Percentiles rank a stretch among this genome's conserved stretches.
Conservation (phyloP, 345 rosid genomes). For the Laguncularia racemosa region DNA sequence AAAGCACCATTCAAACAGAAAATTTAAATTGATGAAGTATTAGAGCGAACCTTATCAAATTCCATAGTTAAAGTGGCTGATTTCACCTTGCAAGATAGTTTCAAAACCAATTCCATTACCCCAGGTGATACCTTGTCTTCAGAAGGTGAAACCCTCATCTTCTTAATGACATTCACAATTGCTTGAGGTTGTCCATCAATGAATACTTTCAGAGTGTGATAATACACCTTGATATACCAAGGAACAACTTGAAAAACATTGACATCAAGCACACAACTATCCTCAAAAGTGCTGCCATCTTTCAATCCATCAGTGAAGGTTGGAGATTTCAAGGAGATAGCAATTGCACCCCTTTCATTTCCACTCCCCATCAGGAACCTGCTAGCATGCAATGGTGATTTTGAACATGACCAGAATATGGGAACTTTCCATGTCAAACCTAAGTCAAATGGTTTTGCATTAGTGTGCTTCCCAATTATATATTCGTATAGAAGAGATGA, state of each 20-base stretch:
- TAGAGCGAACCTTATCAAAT: constrained; percentile 69
- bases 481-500: constrained; percentile 43
- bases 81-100: constrained; percentile 62
- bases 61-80: constrained; percentile 79
- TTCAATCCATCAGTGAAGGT: constrained; percentile 21
- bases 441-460: constrained; percentile 56
- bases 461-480: constrained; percentile 48
- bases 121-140: constrained; percentile 90
- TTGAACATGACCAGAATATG: constrained; percentile 57
- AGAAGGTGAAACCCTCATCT: constrained; percentile 76
- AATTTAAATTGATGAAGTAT: too few species aligned
- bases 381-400: constrained; percentile 63
- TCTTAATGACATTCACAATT: constrained; percentile 44
- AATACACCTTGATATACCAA: constrained; percentile 90
- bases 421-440: constrained; percentile 72
- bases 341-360: constrained; percentile 93
- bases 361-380: constrained; percentile 98
- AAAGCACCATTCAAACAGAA: neutral
- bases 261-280: constrained; percentile 45
- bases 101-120: constrained; percentile 76
- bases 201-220: constrained; percentile 61
- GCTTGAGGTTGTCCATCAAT: constrained; percentile 56
- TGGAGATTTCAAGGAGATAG: constrained; percentile 67
- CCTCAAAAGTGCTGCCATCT: constrained; percentile 12
- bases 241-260: constrained; percentile 91